Evolutionary conservation across 345 rosid genomes (phyloP), one percentile per base, ranked within the genome.

Genomic region (Hypericum perforatum): DNA sequence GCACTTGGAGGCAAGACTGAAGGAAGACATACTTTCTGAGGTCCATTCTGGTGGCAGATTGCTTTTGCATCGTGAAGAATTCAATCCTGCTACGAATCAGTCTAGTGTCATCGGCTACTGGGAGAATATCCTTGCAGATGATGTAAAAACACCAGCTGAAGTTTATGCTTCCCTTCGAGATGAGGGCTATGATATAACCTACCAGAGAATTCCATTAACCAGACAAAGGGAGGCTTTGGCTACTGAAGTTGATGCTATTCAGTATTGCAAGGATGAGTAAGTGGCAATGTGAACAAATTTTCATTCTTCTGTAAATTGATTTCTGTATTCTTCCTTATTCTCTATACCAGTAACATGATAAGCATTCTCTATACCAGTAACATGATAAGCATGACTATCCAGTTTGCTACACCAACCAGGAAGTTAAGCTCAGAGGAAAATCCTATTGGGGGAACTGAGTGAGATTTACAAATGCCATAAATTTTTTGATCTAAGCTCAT

Each of bases 21-120:
- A 91, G 73, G 95, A 91, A 67, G 96, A 91, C 70, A 91, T 91
- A 63, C 63, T 82, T 56, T 67, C 88, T 7, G 96, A 85, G 68
- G 80, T 85, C 59, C 74, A 70, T 45, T 79, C 95, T 63, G 78
- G 88, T 50, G 94, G 96, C 13, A 68, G 92, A 69, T 81, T 91
- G 75, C 88, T 91, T 72, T 70, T 91, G 66, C 98, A 91, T 65
- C 88, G 96, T 44, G 98, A 91, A 83, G 98, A 91, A 69, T 79
- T 78, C 62, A 79, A 70, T 36, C 78, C 90, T 6, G 74, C 73
- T 49, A 72, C 82, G 67, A 77, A 91, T 66, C 75, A 77, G 61
- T 81, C 94, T 51, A 80, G 77, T 67, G 87, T 91, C 57, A 70
- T 78, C 54, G 98, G 98, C 57, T 91, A 85, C 65, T 87, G 96